Percentiles rank a stretch among this genome's conserved stretches.
Conservation (phyloP, 352 stramenopile genomes). For the Phytophthora ramorum region DNA sequence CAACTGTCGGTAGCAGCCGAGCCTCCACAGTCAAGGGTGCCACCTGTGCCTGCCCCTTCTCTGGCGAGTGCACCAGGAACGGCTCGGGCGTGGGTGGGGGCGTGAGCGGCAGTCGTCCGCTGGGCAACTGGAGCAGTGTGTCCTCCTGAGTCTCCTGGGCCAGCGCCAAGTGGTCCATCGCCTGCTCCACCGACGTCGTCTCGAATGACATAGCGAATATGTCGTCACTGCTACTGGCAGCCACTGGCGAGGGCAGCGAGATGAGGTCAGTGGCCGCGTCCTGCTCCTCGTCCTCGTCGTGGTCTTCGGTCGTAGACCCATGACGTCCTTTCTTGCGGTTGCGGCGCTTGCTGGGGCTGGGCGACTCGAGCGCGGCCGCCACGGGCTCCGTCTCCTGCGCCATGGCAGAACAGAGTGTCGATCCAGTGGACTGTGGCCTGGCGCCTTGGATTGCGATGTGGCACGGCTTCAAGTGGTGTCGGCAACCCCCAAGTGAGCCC, state of each 20-base stretch:
- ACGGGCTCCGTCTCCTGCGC: slow-evolving; percentile 29
- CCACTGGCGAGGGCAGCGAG: slow-evolving; percentile 53
- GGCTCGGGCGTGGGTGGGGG: slow-evolving; percentile 28
- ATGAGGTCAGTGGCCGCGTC: slow-evolving; percentile 40
- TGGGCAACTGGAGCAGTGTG: slow-evolving; percentile 28
- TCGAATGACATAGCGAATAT: slow-evolving; percentile 15
- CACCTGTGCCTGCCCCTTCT: slow-evolving; percentile 30
- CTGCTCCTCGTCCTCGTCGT: slow-evolving; percentile 1
- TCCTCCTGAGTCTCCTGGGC: slow-evolving; percentile 22
- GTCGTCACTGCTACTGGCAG: slow-evolving; percentile 48
- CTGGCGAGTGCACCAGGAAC: slow-evolving; percentile 33
- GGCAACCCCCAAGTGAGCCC: slow-evolving; percentile 21
- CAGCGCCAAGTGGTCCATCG: slow-evolving; percentile 22
- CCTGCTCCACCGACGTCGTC: slow-evolving; percentile 16
- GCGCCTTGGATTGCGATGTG: slow-evolving; percentile 28
- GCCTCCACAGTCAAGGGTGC: slow-evolving; percentile 11
- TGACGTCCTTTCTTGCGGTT: slow-evolving; percentile 34
- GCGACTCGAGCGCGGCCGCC: slow-evolving; percentile 10
- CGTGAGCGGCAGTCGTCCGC: slow-evolving; percentile 30
- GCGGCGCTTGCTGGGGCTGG: slow-evolving; percentile 24
- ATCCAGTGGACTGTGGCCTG: background rate
- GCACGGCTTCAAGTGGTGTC: slow-evolving; percentile 13
- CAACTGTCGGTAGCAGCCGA: slow-evolving; percentile 11
- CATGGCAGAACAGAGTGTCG: slow-evolving; percentile 13
- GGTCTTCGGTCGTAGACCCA: background rate